Conservation (phyloP, 1,284 basidiomycete genomes). For the Boletellus deceptivus region DNA sequence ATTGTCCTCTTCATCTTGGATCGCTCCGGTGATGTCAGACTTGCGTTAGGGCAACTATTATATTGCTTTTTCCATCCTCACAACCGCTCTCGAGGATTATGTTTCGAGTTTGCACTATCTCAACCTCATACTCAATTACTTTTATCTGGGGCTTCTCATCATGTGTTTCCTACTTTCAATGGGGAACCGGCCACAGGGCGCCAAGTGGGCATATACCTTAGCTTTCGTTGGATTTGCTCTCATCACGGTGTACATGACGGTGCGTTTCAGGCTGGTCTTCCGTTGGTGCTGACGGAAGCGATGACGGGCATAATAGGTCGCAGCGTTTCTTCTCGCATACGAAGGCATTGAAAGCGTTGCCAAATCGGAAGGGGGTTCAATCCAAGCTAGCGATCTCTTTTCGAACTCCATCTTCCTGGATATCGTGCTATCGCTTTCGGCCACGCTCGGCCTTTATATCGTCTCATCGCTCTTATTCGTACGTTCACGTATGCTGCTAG, state of each 20-base stretch:
- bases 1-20: background rate
- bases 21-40: background rate
- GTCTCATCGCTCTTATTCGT: slow-evolving; percentile 81
- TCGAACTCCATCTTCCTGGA: slow-evolving; percentile 79
- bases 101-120: slow-evolving; percentile 64
- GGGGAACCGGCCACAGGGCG: slow-evolving; percentile 91
- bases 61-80: slow-evolving; percentile 82
- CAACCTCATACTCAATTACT: slow-evolving; percentile 81
- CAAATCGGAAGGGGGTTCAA: slow-evolving; percentile 41
- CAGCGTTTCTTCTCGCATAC: slow-evolving; percentile 78
- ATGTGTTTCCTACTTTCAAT: slow-evolving; percentile 90
- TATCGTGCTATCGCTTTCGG: slow-evolving; percentile 81
- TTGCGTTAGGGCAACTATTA: slow-evolving; percentile 76
- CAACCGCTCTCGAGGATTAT: slow-evolving; percentile 65
- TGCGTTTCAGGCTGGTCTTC: slow-evolving; percentile 37
- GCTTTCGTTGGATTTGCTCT: slow-evolving; percentile 83
- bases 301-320: slow-evolving; percentile 44
- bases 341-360: slow-evolving; percentile 69
- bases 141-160: slow-evolving; percentile 84
- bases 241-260: slow-evolving; percentile 93
- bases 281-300: background rate
- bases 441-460: slow-evolving; percentile 85
- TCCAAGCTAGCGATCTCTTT: slow-evolving; percentile 60
- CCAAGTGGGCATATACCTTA: slow-evolving; percentile 78
- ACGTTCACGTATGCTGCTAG: slow-evolving; percentile 36